A percentile compares a stretch with the other conserved stretches of the same genome.
phyloP scores from a whole-genome alignment of 2,329 filamentous ascomycete genomes.

The Aspergillus cejpii region DNA sequence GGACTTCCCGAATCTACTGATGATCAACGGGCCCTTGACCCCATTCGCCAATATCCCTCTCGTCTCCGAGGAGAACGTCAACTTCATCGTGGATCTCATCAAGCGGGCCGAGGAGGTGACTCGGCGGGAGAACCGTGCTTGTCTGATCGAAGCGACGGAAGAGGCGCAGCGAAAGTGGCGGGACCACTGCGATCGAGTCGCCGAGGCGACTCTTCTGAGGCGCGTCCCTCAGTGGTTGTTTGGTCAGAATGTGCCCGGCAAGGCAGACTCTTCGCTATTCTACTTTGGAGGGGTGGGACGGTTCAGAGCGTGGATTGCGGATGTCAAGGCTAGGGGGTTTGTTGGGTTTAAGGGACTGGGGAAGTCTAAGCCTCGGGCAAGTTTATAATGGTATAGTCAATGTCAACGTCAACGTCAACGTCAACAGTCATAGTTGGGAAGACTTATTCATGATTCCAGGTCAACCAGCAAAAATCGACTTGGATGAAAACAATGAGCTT shows the following conservation, averaged over 20 bases:
- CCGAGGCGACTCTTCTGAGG: slow-evolving; percentile 1
- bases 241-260: slow-evolving; percentile 19
- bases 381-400: background rate
- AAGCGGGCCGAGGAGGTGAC: background rate
- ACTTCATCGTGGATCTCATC: slow-evolving; percentile 10
- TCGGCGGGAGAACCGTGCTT: background rate
- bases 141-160: slow-evolving; percentile 7
- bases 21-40: slow-evolving; percentile 35
- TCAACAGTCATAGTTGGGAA: too few relatives aligned
- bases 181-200: background rate
- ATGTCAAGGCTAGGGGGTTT: slow-evolving; percentile 2
- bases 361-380: background rate
- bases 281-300: slow-evolving; percentile 7
- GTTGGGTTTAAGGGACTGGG: slow-evolving; percentile 4
- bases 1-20: slow-evolving; percentile 44
- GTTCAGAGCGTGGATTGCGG: background rate
- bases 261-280: slow-evolving; percentile 6
- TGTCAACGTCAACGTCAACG: too few relatives aligned
- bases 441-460: too few relatives aligned
- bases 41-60: slow-evolving; percentile 32
- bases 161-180: slow-evolving; percentile 5
- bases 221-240: slow-evolving; percentile 7
- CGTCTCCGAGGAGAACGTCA: slow-evolving; percentile 27
- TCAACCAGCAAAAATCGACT: too few relatives aligned
- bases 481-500: too few relatives aligned